phyloP scores from a whole-genome alignment of 106 monocot species.

The Platanthera zijinensis region DNA sequence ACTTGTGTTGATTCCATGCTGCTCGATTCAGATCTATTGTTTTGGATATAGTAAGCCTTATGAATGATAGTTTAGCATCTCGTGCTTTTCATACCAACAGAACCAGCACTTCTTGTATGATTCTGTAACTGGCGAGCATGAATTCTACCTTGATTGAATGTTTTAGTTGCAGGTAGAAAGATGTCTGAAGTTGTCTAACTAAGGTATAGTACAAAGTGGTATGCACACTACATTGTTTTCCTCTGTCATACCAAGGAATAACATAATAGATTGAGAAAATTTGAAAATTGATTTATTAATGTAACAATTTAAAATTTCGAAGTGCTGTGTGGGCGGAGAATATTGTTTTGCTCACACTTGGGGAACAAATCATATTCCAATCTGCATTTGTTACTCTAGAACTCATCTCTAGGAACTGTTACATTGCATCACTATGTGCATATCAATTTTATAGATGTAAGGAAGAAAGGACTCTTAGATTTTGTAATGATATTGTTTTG shows the following conservation, averaged over 20 bases:
- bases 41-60: background rate
- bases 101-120: background rate
- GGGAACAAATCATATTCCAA: background rate
- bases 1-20: background rate
- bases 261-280: background rate
- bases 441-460: background rate
- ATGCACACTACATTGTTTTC: background rate
- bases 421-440: background rate
- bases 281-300: too few species aligned
- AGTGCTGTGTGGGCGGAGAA: background rate
- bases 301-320: background rate
- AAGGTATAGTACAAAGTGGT: background rate
- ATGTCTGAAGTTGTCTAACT: background rate
- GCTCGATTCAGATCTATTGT: background rate
- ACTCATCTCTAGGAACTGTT: constrained; percentile 1
- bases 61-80: background rate
- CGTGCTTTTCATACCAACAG: background rate
- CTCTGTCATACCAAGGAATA: background rate
- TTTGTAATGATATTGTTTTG: background rate
- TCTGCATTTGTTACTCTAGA: background rate
- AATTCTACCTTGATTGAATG: background rate
- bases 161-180: background rate
- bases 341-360: background rate
- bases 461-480: background rate
- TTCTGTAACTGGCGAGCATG: background rate